Conservation (phyloP, 1,284 basidiomycete genomes). For the Pseudomicrostroma phylloplanum region DNA sequence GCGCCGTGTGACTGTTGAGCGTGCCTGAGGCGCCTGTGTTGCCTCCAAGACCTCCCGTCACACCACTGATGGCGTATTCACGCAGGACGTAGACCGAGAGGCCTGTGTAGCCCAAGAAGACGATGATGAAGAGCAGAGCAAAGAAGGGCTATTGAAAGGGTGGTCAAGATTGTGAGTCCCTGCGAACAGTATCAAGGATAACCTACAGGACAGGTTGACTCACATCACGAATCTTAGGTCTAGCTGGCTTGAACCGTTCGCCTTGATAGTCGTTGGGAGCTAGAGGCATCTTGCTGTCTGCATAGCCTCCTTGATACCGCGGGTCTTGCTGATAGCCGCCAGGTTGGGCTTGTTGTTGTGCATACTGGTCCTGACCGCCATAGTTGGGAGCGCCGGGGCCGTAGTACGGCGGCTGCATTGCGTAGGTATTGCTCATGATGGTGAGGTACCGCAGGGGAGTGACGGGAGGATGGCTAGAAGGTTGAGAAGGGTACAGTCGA, state of each 20-base stretch:
- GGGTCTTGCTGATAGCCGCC: constrained; percentile 13
- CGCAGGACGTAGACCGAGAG: constrained; percentile 50
- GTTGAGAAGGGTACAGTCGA: too few species aligned
- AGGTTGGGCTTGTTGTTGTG: constrained; percentile 14
- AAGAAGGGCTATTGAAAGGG: constrained; percentile 10
- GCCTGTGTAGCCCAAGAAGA: constrained; percentile 50
- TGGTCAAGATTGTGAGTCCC: not conserved
- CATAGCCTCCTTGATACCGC: constrained; percentile 20
- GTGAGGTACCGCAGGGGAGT: not conserved
- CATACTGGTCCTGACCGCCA: constrained; percentile 32
- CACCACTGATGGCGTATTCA: constrained; percentile 20
- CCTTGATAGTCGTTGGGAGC: constrained; percentile 38
- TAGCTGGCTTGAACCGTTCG: constrained; percentile 29
- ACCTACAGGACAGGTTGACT: not conserved
- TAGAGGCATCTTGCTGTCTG: constrained; percentile 24
- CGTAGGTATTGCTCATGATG: not conserved
- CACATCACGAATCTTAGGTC: constrained; percentile 38
- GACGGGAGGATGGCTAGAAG: not conserved
- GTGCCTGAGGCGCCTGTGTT: constrained; percentile 63
- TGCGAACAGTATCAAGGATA: not conserved
- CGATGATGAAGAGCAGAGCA: constrained; percentile 44
- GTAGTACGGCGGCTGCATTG: not conserved
- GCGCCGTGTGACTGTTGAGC: constrained; percentile 62
- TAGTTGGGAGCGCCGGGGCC: constrained; percentile 6
- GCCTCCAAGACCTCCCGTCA: constrained; percentile 24